Base-by-base conservation (phyloP, 2,329 filamentous ascomycete genomes). In the Diplodia intermedia region DNA sequence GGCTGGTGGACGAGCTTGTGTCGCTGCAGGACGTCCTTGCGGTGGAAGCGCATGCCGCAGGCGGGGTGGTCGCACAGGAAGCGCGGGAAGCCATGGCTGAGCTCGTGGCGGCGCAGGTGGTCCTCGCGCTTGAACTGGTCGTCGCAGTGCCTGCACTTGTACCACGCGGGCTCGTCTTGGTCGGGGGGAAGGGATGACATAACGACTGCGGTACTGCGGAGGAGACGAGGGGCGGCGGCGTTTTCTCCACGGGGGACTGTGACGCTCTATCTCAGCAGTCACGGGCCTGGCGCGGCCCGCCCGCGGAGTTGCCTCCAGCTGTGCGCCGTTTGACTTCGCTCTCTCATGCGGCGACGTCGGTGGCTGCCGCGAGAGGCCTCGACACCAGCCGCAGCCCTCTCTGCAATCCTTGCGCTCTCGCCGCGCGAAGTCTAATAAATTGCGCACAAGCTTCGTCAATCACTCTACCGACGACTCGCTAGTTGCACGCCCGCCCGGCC, bases 81-180 rank as follows among this genome's bases (percentile, higher is more conserved):
- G 60, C 66, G 66, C 20, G 68, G 68, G 52, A 67, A 68, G 31
- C 68, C 65, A 61, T 69, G 68, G 36, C 65, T 68, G 60, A 69
- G 68, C 68, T 69, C 68, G 50, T 69, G 68, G 33, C 68, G 66
- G 29, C 68, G 68, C 52, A 69, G 66, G 54, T 69, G 68, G 66
- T 69, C 68, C 20, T 69, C 68, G 52, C 68, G 65, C 54, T 66
- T 65, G 61, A 69, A 69, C 43, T 60, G 55, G 49, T 69, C 68
- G 49, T 53, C 15, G 56, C 68, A 69, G 66, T 69, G 60, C 33
- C 38, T 47, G 66, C 68, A 69, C 65, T 61, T 67, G 68, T 66
- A 69, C 62, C 63, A 69, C 38, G 63, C 68, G 23, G 65, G 47
- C 40, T 66, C 53, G 12, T 56, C 52, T 14, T 40, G 31, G 14